A percentile compares a stretch with the other conserved stretches of the same genome.
phyloP scores from a whole-genome alignment of 2,329 filamentous ascomycete species.

The Tolypocladium paradoxum region DNA sequence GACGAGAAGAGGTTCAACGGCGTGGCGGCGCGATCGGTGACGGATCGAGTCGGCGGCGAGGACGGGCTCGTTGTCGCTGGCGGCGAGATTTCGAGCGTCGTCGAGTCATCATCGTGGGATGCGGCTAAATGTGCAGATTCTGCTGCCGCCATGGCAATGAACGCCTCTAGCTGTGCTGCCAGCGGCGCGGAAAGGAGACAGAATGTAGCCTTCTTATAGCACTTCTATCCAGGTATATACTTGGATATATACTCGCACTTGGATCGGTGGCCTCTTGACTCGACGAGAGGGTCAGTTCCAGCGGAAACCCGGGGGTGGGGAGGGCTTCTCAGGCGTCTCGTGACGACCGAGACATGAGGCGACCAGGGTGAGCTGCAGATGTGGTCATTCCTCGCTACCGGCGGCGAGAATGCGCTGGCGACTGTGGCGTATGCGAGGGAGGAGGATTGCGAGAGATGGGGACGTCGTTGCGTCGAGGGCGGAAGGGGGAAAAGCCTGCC shows the following conservation, averaged over 20 bases:
- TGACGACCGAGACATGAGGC: not conserved
- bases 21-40: conserved; percentile 10
- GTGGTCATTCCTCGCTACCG: not conserved
- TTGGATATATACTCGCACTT: not conserved
- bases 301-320: not conserved
- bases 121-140: not conserved
- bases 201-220: not conserved
- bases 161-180: not conserved
- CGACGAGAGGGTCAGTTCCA: not conserved
- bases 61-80: conserved; percentile 3
- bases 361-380: not conserved
- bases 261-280: not conserved
- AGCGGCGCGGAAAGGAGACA: not conserved
- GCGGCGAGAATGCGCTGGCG: not conserved
- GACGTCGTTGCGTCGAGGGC: not conserved
- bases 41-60: conserved; percentile 3
- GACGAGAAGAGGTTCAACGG: conserved; percentile 8
- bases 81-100: conserved; percentile 1
- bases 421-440: not conserved
- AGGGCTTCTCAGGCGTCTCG: not conserved
- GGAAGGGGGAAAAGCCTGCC: not conserved
- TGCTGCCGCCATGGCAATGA: not conserved
- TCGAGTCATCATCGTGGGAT: not conserved
- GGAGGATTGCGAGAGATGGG: not conserved
- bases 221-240: not conserved